Percentiles rank a stretch among this genome's conserved stretches.
phyloP scores from a whole-genome alignment of 306 rosid species.

The Mucuna pruriens region DNA sequence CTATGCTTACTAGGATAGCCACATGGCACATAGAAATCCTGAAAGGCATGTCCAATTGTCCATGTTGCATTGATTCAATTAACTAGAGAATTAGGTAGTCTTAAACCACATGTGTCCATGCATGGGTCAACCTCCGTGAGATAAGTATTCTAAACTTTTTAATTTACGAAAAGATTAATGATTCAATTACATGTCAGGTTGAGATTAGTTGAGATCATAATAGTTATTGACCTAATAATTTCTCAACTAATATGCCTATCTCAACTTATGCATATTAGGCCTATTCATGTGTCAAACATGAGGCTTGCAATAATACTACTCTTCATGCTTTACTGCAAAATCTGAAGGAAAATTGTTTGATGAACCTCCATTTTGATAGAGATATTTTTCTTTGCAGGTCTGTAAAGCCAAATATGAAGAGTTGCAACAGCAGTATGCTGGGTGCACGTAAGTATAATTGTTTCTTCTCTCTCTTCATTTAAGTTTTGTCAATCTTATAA shows the following conservation, averaged over 20 bases:
- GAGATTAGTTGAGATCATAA: too few relatives aligned
- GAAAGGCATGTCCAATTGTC: neutral
- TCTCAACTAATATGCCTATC: too few relatives aligned
- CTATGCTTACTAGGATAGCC: neutral
- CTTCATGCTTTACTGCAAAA: neutral
- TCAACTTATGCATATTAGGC: neutral
- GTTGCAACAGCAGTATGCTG: constrained; percentile 57
- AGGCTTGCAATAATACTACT: too few relatives aligned
- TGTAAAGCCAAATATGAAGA: constrained; percentile 75
- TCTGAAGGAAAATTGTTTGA: neutral
- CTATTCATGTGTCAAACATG: too few relatives aligned
- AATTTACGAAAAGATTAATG: too few relatives aligned
- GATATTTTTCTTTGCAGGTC: constrained; percentile 47
- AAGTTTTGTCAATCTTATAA: neutral
- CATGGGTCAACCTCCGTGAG: too few relatives aligned
- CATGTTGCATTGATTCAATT: neutral
- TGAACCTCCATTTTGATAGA: neutral
- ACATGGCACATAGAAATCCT: neutral
- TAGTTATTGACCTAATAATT: too few relatives aligned
- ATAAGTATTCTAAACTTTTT: too few relatives aligned
- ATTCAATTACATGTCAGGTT: too few relatives aligned
- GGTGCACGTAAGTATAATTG: constrained; percentile 55
- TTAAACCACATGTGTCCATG: too few relatives aligned
- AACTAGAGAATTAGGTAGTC: too few relatives aligned
- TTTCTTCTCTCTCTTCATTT: neutral